phyloP scores from a whole-genome alignment of 2,329 filamentous ascomycete species.

The Aspergillus floridensis region DNA sequence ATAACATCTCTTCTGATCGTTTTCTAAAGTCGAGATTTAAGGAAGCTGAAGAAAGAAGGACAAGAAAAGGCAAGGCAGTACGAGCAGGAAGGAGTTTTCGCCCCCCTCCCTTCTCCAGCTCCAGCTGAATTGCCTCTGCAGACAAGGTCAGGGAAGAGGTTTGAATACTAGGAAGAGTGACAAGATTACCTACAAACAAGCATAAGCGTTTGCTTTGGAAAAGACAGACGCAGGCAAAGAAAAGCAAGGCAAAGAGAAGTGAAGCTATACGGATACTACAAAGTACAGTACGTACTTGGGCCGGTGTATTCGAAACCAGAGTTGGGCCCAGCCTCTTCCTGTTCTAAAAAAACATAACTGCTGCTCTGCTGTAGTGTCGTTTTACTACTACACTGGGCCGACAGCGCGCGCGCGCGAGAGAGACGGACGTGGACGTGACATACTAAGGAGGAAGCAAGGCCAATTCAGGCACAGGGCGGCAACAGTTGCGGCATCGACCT shows the following conservation, averaged over 20 bases:
- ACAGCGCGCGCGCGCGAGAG: slow-evolving; percentile 1
- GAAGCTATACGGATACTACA: slow-evolving; percentile 19
- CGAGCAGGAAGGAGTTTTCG: slow-evolving; percentile 11
- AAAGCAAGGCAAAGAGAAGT: not conserved
- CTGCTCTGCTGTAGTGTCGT: too few species aligned
- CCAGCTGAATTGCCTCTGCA: slow-evolving; percentile 6
- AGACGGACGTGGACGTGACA: slow-evolving; percentile 15
- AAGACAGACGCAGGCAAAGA: slow-evolving; percentile 6
- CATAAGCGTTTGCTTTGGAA: slow-evolving; percentile 1
- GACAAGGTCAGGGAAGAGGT: slow-evolving; percentile 12
- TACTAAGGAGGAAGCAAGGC: slow-evolving; percentile 5
- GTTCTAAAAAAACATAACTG: slow-evolving; percentile 5
- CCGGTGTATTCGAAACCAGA: slow-evolving; percentile 23
- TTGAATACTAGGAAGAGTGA: slow-evolving; percentile 16
- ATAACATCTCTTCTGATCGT: slow-evolving; percentile 33
- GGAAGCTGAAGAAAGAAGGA: too few species aligned
- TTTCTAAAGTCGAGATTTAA: slow-evolving; percentile 29
- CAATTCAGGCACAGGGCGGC: slow-evolving; percentile 8
- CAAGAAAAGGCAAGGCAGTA: not conserved
- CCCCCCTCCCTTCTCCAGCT: not conserved
- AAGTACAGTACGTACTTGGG: slow-evolving; percentile 14
- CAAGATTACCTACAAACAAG: slow-evolving; percentile 14
- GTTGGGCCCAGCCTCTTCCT: slow-evolving; percentile 15
- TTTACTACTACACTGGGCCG: slow-evolving; percentile 3
- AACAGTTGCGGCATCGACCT: not conserved